These are phyloP conservation scores for Conticribra guillardii DNA, from an alignment of 108 stramenopile genomes.

Conservation along the genomic window DNA sequence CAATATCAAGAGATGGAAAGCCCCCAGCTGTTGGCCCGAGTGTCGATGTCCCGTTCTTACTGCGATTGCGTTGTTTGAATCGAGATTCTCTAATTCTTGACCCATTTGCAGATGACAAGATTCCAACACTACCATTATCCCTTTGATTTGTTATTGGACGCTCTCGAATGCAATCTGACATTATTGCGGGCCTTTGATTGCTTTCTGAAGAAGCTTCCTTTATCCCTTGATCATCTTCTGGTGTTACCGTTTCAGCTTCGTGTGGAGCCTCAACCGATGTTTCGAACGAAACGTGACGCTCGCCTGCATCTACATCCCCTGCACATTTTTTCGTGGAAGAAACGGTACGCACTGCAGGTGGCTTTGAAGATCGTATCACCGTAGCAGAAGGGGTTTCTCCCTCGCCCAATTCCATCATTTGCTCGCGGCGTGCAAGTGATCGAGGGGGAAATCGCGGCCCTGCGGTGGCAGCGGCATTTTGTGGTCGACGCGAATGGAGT, in stretches of 20 bases:
- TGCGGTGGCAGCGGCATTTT: conserved; percentile 2
- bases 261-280: not conserved
- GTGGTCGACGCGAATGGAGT: not conserved
- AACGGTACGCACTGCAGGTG: conserved; percentile 29
- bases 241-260: conserved; percentile 1
- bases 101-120: conserved; percentile 1
- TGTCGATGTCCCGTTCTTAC: conserved; percentile 5
- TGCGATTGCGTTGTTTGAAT: conserved; percentile 43
- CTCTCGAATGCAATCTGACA: conserved; percentile 47
- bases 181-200: conserved; percentile 31
- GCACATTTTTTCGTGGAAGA: conserved; percentile 22
- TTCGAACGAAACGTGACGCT: conserved; percentile 2
- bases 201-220: not conserved
- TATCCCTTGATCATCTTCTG: not conserved
- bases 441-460: conserved; percentile 51
- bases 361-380: conserved; percentile 61
- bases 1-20: conserved; percentile 51
- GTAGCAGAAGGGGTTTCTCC: conserved; percentile 71
- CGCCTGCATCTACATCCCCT: not conserved
- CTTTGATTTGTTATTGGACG: conserved; percentile 16
- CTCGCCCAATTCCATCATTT: conserved; percentile 65
- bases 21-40: conserved; percentile 38
- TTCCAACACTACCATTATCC: not conserved
- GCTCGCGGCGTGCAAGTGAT: conserved; percentile 37
- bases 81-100: conserved; percentile 38